Evolutionary conservation across 2,329 filamentous ascomycete genomes (phyloP).

Genomic region (Cercospora sojina): DNA sequence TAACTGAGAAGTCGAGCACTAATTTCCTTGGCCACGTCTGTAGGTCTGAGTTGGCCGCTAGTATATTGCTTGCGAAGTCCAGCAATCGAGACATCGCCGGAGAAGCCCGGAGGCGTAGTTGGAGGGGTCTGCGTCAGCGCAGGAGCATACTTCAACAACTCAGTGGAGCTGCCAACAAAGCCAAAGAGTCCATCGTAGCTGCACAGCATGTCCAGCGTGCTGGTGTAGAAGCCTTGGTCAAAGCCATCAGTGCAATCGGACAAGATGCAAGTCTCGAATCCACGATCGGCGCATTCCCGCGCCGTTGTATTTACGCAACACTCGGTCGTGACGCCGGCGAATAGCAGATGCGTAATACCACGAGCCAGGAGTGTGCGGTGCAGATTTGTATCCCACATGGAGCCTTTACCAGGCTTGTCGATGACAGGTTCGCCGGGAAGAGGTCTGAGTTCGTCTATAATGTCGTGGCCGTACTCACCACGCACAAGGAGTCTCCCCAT

Average conservation of each 20-base stretch:
- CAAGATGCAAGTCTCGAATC: slow-evolving; percentile 59
- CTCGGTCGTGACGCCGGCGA: slow-evolving; percentile 60
- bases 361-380: slow-evolving; percentile 54
- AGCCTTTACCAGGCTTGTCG: slow-evolving; percentile 60
- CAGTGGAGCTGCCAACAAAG: slow-evolving; percentile 45
- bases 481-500: slow-evolving; percentile 55
- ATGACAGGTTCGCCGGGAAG: slow-evolving; percentile 55
- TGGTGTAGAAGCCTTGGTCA: slow-evolving; percentile 47
- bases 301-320: slow-evolving; percentile 59
- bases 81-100: slow-evolving; percentile 47
- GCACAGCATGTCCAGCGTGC: slow-evolving; percentile 52
- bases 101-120: slow-evolving; percentile 42
- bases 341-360: slow-evolving; percentile 58
- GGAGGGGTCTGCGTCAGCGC: slow-evolving; percentile 37
- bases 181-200: slow-evolving; percentile 55
- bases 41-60: slow-evolving; percentile 45
- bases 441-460: slow-evolving; percentile 55
- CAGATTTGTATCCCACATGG: slow-evolving; percentile 58
- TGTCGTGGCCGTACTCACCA: slow-evolving; percentile 57
- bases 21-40: slow-evolving; percentile 45
- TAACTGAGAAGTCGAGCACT: slow-evolving; percentile 53
- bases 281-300: slow-evolving; percentile 60
- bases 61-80: slow-evolving; percentile 48
- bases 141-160: slow-evolving; percentile 43
- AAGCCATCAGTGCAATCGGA: slow-evolving; percentile 53